Evolutionary conservation across 345 rosid genomes (phyloP).

Genomic region (Citrus unshiu): DNA sequence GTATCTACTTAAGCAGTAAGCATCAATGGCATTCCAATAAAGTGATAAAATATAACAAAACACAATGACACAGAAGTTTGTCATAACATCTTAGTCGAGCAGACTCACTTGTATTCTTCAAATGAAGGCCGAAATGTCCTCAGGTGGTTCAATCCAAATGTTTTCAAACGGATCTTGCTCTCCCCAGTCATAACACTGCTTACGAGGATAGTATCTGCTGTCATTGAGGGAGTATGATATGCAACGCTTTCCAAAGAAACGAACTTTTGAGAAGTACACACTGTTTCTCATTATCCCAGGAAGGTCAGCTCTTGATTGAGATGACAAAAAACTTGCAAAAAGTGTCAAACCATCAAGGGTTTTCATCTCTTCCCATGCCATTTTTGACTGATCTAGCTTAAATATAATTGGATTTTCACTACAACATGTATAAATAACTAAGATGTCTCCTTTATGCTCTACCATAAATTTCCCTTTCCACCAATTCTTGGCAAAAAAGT

Average conservation of each 20-base stretch:
- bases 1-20: constrained; percentile 8
- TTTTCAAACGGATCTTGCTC: constrained; percentile 55
- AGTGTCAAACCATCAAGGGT: constrained; percentile 55
- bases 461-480: constrained; percentile 62
- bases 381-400: constrained; percentile 44
- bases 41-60: neutral
- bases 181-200: constrained; percentile 61
- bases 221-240: constrained; percentile 51
- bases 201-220: constrained; percentile 54
- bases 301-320: constrained; percentile 45
- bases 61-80: neutral
- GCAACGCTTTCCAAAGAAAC: constrained; percentile 65
- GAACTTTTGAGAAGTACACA: constrained; percentile 65
- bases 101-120: constrained; percentile 24
- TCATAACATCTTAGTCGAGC: neutral
- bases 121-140: constrained; percentile 28
- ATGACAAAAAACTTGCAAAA: constrained; percentile 60
- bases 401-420: constrained; percentile 49
- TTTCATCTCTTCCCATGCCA: constrained; percentile 55
- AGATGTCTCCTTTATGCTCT: constrained; percentile 49
- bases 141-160: constrained; percentile 66
- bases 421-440: constrained; percentile 51
- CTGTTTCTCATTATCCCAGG: constrained; percentile 55
- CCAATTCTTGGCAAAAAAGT: constrained; percentile 47
- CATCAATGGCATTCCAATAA: constrained; percentile 6